These are phyloP conservation scores for Daldinia decipiens DNA, from an alignment of 495 filamentous ascomycete genomes.

Conservation along the genomic window DNA sequence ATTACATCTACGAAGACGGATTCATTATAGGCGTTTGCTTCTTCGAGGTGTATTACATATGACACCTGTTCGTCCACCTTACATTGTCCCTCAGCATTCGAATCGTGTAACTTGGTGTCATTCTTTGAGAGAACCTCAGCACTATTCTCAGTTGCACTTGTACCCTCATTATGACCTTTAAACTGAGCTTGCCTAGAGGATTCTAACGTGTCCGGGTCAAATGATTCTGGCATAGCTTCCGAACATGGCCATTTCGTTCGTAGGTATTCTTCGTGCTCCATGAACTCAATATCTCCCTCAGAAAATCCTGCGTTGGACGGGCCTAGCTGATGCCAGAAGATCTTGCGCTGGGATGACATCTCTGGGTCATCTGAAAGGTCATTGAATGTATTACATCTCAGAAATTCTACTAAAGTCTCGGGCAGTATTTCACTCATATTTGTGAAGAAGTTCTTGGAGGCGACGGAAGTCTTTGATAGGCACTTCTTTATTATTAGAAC, in stretches of 20 bases:
- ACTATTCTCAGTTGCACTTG: neutral
- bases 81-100: neutral
- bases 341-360: constrained; percentile 1
- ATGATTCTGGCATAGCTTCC: constrained; percentile 30
- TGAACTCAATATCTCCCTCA: constrained; percentile 6
- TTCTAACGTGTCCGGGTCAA: constrained; percentile 36
- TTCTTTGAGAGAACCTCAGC: neutral
- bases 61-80: neutral
- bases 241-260: constrained; percentile 30
- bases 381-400: constrained; percentile 2
- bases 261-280: constrained; percentile 29
- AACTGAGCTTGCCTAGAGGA: neutral
- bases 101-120: neutral
- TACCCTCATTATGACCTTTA: neutral
- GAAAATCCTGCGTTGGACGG: neutral
- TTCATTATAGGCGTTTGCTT: constrained; percentile 3
- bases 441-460: neutral
- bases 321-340: neutral
- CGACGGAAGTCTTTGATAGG: neutral
- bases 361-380: constrained; percentile 19
- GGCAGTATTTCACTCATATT: neutral
- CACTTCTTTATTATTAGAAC: constrained; percentile 1
- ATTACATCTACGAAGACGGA: neutral
- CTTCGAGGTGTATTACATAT: neutral
- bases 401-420: neutral